Conservation (phyloP, 768 basidiomycete genomes). For the Panellus pusillus region DNA sequence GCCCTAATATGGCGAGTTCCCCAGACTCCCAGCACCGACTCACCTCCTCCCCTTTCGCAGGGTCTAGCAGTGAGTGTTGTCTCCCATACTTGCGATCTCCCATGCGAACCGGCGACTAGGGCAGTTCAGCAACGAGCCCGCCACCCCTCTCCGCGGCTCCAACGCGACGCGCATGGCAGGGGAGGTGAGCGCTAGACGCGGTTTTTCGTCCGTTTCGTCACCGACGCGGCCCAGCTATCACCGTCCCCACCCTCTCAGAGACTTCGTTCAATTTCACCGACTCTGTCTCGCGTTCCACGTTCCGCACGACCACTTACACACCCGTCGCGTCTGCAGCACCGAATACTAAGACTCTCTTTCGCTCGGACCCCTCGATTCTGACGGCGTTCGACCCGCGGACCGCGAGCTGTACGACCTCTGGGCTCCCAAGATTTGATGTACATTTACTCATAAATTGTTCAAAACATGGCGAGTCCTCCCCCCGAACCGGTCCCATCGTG, state of each 20-base stretch:
- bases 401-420: constrained; percentile 78
- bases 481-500: constrained; percentile 25
- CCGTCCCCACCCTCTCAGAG: constrained; percentile 36
- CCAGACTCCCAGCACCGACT: constrained; percentile 10
- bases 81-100: neutral
- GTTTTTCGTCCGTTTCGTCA: neutral
- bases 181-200: constrained; percentile 15
- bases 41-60: constrained; percentile 22
- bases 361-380: constrained; percentile 63
- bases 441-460: constrained; percentile 14
- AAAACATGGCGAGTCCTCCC: constrained; percentile 19
- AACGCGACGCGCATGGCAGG: constrained; percentile 17
- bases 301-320: constrained; percentile 30
- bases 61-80: constrained; percentile 17
- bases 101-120: constrained; percentile 1
- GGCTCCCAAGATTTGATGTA: constrained; percentile 51
- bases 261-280: constrained; percentile 26
- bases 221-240: constrained; percentile 19
- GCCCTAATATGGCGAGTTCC: constrained; percentile 21
- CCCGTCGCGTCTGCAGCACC: constrained; percentile 25
- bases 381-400: constrained; percentile 77
- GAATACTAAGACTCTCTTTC: constrained; percentile 46
- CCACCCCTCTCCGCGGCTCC: constrained; percentile 9
- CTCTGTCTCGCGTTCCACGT: constrained; percentile 29
- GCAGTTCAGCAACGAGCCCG: constrained; percentile 11